Percentiles rank a stretch among this genome's conserved stretches.
These are phyloP conservation scores for Fusarium tjaetaba DNA, from an alignment of 2,329 filamentous ascomycete species.

Conservation along the genomic window DNA sequence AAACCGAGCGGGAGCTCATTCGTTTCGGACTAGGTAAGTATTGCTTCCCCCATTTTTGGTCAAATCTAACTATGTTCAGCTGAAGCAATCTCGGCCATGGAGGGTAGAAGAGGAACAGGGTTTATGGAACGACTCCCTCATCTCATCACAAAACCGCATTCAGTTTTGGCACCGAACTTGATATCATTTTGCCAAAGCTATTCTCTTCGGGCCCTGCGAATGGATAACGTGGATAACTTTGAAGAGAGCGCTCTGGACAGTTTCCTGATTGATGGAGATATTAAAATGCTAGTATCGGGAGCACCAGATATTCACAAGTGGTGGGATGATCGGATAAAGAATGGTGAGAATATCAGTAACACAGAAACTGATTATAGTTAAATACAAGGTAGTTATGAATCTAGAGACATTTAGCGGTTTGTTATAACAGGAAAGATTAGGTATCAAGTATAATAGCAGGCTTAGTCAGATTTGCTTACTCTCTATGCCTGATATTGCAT, in stretches of 20 bases:
- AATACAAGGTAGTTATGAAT: rapidly evolving
- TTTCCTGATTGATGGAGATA: background rate
- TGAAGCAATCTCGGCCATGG: background rate
- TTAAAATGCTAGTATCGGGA: background rate
- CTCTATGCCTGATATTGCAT: too few relatives aligned
- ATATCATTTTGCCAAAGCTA: background rate
- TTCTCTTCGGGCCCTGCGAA: background rate
- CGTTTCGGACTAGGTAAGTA: background rate
- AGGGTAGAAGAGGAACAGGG: background rate
- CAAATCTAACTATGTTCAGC: rapidly evolving
- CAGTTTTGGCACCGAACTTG: background rate
- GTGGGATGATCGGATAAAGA: background rate
- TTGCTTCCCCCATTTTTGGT: rapidly evolving
- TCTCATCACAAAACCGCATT: background rate
- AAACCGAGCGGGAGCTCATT: background rate
- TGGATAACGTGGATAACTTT: background rate
- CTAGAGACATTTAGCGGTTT: too few relatives aligned
- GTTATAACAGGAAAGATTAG: too few relatives aligned
- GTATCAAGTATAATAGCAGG: too few relatives aligned
- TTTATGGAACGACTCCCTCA: background rate
- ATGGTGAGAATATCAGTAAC: rapidly evolving
- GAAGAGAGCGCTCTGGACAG: background rate
- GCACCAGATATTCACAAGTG: background rate
- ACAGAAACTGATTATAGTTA: background rate
- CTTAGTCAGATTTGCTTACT: too few relatives aligned